Evolutionary conservation across 768 basidiomycete species (phyloP).

Genomic region (Trametopsis cervina): DNA sequence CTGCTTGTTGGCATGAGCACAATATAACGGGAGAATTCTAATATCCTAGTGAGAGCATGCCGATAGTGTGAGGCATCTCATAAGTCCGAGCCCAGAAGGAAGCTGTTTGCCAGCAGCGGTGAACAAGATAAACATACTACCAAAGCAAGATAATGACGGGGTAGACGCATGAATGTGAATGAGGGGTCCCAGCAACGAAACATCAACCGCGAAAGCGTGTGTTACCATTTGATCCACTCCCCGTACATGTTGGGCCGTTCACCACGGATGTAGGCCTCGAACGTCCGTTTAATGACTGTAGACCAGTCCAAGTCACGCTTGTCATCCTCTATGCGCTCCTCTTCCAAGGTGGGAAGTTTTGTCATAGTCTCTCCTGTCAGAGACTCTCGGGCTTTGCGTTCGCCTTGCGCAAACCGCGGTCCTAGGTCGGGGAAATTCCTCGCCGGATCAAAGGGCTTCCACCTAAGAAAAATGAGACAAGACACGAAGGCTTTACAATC

Average conservation of each 20-base stretch:
- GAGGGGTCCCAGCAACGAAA: no score
- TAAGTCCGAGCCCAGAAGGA: no score
- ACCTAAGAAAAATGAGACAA: slow-evolving; percentile 43
- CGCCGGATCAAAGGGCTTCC: slow-evolving; percentile 88
- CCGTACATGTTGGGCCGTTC: slow-evolving; percentile 96
- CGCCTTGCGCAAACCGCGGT: slow-evolving; percentile 65
- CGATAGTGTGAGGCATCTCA: no score
- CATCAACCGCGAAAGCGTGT: no score
- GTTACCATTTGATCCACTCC: slow-evolving; percentile 53
- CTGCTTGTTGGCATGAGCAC: no score
- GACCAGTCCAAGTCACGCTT: slow-evolving; percentile 86
- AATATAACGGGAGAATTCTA: no score
- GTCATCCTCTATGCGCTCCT: slow-evolving; percentile 49
- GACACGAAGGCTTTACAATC: neutral
- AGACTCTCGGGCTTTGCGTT: slow-evolving; percentile 54
- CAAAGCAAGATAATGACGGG: no score
- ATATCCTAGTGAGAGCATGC: no score
- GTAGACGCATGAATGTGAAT: no score
- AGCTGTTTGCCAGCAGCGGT: no score
- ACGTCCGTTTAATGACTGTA: slow-evolving; percentile 90
- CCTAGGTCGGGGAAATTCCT: slow-evolving; percentile 98
- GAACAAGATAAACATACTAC: no score
- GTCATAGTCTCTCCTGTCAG: slow-evolving; percentile 22
- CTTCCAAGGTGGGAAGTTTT: slow-evolving; percentile 33
- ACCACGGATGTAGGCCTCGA: slow-evolving; percentile 86